Conservation (phyloP, 139 green algal genomes). For the Zygnema circumcarinatum region DNA sequence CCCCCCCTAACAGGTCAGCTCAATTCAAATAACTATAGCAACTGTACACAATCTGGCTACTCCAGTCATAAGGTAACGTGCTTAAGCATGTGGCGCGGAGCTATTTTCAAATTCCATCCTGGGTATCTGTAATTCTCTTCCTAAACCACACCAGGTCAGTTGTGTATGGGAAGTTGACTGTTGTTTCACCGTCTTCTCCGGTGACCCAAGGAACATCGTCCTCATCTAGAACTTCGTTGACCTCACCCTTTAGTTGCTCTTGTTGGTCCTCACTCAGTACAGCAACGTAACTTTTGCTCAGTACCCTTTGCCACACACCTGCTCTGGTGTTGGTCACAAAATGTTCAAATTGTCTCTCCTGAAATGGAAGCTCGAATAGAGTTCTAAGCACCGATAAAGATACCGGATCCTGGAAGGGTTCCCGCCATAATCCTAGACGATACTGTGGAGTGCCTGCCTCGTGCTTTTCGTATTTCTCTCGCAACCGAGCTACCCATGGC, state of each 20-base stretch:
- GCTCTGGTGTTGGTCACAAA: background rate
- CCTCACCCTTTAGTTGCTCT: background rate
- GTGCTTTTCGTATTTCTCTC: background rate
- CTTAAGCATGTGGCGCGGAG: no score
- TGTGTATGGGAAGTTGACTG: background rate
- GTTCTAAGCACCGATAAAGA: background rate
- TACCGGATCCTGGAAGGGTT: background rate
- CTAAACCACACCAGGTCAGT: background rate
- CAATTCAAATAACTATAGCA: no score
- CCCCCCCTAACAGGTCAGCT: no score
- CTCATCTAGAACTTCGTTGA: background rate
- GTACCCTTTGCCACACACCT: background rate
- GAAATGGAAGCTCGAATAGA: background rate
- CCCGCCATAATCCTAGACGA: background rate
- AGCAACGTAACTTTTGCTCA: background rate
- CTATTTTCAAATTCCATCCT: no score
- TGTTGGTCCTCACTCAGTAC: background rate
- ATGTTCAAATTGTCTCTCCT: background rate
- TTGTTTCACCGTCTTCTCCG: background rate
- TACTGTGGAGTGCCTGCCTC: background rate
- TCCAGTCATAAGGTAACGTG: no score
- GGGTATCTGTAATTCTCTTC: no score
- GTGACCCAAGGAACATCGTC: background rate
- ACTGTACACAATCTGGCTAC: no score
- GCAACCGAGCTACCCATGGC: background rate